These are phyloP conservation scores for Cornus controversa DNA, from an alignment of 148 eudicot species.

Conservation along the genomic window DNA sequence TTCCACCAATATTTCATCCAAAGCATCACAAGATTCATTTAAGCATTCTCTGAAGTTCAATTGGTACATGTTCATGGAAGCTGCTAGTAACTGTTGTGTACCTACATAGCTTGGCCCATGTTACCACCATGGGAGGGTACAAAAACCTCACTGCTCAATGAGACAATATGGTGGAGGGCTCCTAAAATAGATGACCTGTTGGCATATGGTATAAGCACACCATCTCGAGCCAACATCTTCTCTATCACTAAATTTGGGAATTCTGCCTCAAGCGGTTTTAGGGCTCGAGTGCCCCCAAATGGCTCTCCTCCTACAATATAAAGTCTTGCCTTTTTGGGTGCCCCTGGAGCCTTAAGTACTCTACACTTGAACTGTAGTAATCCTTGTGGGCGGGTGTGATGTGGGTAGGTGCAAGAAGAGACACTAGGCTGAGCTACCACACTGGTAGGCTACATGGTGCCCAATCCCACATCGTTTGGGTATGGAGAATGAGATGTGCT, in stretches of 20 bases:
- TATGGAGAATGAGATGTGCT: too few relatives aligned
- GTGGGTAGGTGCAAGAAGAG: too few relatives aligned
- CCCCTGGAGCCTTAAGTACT: slow-evolving; percentile 68
- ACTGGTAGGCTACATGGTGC: too few relatives aligned
- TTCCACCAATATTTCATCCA: too few relatives aligned
- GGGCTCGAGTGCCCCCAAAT: slow-evolving; percentile 57
- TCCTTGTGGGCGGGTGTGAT: too few relatives aligned
- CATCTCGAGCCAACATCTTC: slow-evolving; percentile 45
- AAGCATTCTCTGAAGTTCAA: background rate
- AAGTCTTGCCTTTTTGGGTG: slow-evolving; percentile 46
- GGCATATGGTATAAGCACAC: slow-evolving; percentile 49
- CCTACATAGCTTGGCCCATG: slow-evolving; percentile 82
- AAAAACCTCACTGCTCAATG: slow-evolving; percentile 77
- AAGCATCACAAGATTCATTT: too few relatives aligned
- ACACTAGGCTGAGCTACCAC: too few relatives aligned
- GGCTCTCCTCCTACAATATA: slow-evolving; percentile 76
- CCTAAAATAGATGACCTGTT: slow-evolving; percentile 58
- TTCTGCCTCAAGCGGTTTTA: slow-evolving; percentile 38
- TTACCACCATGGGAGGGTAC: slow-evolving; percentile 78
- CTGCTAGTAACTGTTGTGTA: too few relatives aligned
- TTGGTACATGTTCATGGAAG: background rate
- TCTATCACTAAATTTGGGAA: slow-evolving; percentile 59
- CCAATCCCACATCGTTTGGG: too few relatives aligned
- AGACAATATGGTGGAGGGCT: slow-evolving; percentile 69
- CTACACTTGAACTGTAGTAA: too few relatives aligned